Evolutionary conservation across 495 filamentous ascomycete species (phyloP).

Genomic region (Saxophila tyrrhenica): DNA sequence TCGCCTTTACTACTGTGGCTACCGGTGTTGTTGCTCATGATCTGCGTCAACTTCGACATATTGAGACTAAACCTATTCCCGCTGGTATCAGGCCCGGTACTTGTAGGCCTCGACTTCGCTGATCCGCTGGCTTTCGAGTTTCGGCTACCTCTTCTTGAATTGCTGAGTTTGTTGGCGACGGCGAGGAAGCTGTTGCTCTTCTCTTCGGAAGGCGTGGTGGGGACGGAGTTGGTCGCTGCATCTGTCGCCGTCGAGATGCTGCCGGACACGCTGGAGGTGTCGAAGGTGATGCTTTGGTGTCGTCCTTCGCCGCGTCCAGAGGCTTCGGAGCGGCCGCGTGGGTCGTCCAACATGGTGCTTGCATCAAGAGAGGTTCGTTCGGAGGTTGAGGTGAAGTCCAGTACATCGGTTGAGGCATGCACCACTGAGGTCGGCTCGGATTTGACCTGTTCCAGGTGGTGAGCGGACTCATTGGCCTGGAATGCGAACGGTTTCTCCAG

Average conservation of each 20-base stretch:
- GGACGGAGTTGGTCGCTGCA: slow-evolving; percentile 5
- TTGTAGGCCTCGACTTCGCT: slow-evolving; percentile 8
- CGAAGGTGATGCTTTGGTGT: slow-evolving; percentile 8
- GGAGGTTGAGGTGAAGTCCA: slow-evolving; percentile 7
- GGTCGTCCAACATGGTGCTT: slow-evolving; percentile 2
- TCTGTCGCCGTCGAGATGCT: background rate
- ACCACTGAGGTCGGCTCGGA: background rate
- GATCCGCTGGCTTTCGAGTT: background rate
- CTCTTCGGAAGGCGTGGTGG: slow-evolving; percentile 19
- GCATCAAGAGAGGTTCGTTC: slow-evolving; percentile 8
- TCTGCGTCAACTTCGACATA: slow-evolving; percentile 18
- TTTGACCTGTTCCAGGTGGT: background rate
- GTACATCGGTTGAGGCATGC: background rate
- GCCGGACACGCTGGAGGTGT: slow-evolving; percentile 7
- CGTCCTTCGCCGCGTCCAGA: background rate
- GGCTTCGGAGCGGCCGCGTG: background rate
- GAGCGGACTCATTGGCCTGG: slow-evolving; percentile 1
- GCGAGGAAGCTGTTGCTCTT: slow-evolving; percentile 7
- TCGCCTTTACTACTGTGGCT: slow-evolving; percentile 11
- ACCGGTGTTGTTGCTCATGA: slow-evolving; percentile 21
- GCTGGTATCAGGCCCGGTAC: background rate
- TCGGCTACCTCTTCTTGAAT: slow-evolving; percentile 8
- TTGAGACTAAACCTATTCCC: slow-evolving; percentile 13
- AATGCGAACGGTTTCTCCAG: slow-evolving; percentile 6
- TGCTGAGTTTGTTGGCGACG: slow-evolving; percentile 11